A percentile compares a stretch with the other conserved stretches of the same genome.
Conservation (phyloP, 192 early-diverging fungal species). For the Paraglomus brasilianum region DNA sequence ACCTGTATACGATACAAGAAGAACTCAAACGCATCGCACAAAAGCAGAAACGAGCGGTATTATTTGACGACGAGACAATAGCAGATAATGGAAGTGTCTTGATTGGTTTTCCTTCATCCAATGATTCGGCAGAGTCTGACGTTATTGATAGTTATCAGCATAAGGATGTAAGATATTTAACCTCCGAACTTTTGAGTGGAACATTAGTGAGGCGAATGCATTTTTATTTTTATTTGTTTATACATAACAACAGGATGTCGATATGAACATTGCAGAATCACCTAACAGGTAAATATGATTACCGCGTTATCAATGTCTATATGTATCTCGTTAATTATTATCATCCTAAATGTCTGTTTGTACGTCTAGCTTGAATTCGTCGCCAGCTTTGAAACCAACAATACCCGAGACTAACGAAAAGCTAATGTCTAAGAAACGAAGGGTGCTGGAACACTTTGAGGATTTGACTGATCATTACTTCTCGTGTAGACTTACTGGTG, state of each 20-base stretch:
- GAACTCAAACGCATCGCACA: conserved; percentile 41
- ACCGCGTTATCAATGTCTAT: background rate
- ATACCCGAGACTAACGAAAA: conserved; percentile 31
- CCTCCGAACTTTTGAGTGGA: background rate
- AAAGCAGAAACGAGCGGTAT: conserved; percentile 21
- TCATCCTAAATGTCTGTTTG: conserved; percentile 31
- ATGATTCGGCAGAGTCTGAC: conserved; percentile 40
- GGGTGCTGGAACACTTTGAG: conserved; percentile 62
- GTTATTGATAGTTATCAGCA: conserved; percentile 33
- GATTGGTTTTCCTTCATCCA: conserved; percentile 34
- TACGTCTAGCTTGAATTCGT: conserved; percentile 6
- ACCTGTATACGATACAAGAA: conserved; percentile 40
- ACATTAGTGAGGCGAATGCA: background rate
- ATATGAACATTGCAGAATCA: background rate
- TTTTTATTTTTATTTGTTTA: background rate
- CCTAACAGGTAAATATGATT: background rate
- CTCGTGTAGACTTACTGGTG: conserved; percentile 43
- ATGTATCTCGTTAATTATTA: conserved; percentile 31
- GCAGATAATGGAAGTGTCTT: conserved; percentile 32
- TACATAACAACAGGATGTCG: no score
- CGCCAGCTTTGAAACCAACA: conserved; percentile 25
- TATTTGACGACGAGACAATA: conserved; percentile 29
- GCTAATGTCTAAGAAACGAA: conserved; percentile 39
- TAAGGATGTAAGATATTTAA: conserved; percentile 25
- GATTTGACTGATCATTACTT: conserved; percentile 78